Evolutionary conservation across 306 rosid genomes (phyloP), one percentile per base, ranked within the genome.

Genomic region (Carpinus viminea): DNA sequence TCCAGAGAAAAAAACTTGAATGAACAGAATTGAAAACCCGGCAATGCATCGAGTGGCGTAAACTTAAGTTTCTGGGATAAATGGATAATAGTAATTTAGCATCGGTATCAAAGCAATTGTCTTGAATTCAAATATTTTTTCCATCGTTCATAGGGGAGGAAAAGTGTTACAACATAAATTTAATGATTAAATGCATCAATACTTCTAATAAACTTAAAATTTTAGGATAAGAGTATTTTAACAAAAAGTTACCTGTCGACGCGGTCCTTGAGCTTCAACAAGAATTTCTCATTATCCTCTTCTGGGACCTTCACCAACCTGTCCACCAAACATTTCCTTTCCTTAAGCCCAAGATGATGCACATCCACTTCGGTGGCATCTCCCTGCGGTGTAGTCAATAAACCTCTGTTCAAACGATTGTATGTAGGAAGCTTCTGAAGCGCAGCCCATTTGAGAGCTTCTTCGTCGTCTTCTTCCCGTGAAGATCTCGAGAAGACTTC

Each of bases 361-460:
- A 93, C 70, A 36, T 90, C 88, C 55, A 93, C 77, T 78, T 93
- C 91, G 54, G 41, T 78, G 10, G 84, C 80, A 9, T 57, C 79
- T 0, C 95, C 93, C 8, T 28, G 48, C 0, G 95, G 78, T 1
- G 88, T 46, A 8, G 87, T 72, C 70, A 93, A 75, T 78, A 93
- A 76, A 4, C 97, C 97, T 85, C 83, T 93, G 75, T 84, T 90
- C 46, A 93, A 24, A 57, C 97, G 98, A 52, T 72, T 74, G 81
- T 86, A 90, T 5, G 97, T 91, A 4, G 97, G 98, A 34, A 93
- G 93, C 79, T 73, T 90, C 76, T 93, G 89, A 5, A 93, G 79
- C 0, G 89, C 89, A 61, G 91, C 90, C 97, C 97, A 90, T 77
- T 83, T 88, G 4, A 93, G 89, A 84, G 90, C 91, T 61, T 79